Conservation (phyloP, 169 alveolate genomes). For the Cryptosporidium tyzzeri region DNA sequence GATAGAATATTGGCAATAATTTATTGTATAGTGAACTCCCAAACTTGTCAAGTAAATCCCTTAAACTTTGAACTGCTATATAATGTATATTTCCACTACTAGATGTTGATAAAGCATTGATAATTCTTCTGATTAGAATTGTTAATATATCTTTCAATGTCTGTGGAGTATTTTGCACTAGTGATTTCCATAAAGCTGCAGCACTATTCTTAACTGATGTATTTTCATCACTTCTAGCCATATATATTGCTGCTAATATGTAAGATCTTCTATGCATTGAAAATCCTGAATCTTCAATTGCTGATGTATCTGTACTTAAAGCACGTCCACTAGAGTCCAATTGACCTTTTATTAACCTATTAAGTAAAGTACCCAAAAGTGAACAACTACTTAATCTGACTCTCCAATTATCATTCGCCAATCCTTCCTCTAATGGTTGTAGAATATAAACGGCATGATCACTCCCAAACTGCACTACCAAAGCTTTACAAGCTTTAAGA, state of each 20-base stretch:
- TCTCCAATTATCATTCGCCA: constrained; percentile 78
- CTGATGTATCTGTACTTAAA: constrained; percentile 35
- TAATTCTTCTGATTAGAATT: constrained; percentile 78
- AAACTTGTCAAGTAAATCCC: constrained; percentile 45
- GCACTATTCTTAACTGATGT: constrained; percentile 81
- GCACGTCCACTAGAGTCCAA: constrained; percentile 76
- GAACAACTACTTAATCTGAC: constrained; percentile 80
- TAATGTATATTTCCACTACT: constrained; percentile 14
- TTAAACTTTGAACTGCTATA: constrained; percentile 44
- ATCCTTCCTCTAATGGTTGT: constrained; percentile 81
- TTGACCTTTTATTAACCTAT: constrained; percentile 78
- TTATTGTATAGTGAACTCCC: constrained; percentile 45
- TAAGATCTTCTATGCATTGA: constrained; percentile 81
- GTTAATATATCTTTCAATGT: constrained; percentile 80
- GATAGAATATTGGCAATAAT: constrained; percentile 61
- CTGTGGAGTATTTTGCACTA: constrained; percentile 84
- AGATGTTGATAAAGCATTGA: constrained; percentile 71
- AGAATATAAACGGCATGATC: constrained; percentile 82
- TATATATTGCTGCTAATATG: constrained; percentile 81
- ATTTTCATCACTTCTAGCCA: constrained; percentile 79
- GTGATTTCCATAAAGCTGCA: constrained; percentile 79
- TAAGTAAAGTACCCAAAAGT: constrained; percentile 81
- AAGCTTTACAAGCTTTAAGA: constrained; percentile 79
- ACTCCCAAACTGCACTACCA: constrained; percentile 81
- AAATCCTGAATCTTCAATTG: constrained; percentile 77